Base-by-base conservation (phyloP, 2,329 filamentous ascomycete genomes). In the Cladosporium sp. region DNA sequence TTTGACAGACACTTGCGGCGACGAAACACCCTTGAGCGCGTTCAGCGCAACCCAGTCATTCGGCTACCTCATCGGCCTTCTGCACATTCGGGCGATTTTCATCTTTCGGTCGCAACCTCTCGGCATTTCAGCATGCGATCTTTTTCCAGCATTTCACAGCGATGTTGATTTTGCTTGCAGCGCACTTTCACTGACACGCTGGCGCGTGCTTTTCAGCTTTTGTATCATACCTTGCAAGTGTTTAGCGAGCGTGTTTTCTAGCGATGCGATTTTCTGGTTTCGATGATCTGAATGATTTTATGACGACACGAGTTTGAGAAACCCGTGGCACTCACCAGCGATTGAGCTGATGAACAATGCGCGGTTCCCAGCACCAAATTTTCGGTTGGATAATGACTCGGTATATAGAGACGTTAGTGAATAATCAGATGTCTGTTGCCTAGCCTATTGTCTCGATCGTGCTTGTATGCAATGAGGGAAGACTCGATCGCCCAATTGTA, bases 11-110 rank as follows among this genome's bases (percentile, higher is more conserved):
- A 40, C 28, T 21, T 29, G 59, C 29, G 59, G 44, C 29, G 40
- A 50, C 60, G 60, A 55, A 55, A 44, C 16, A 35, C 33, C 31
- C 44, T 40, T 8, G 8, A 26, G 29, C 44, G 58, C 46, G 16
- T 8, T 31, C 14, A 5, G 61, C 35, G 26, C 50, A 35, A 56
- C 35, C 18, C 35, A n/a, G n/a, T 49, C 50, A 33, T 33, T 46
- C 50, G 61, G 26, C 35, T 46, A 63, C 35, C 50, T 56, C 61
- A 56, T 46, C 60, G 31, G 28, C 33, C 21, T 26, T 57, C 8
- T 12, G 21, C 40, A 21, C 33, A 8, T 57, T 21, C 55, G n/a
- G n/a, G 55, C 33, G 23, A 26, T 52, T 52, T 29, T 5, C 23
- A 26, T 26, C 33, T 40, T 40, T 40, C 33, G 33, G 33, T 11